Evolutionary conservation across 352 stramenopile species (phyloP), one percentile per base, ranked within the genome.

Genomic region (Pythium chondricola): DNA sequence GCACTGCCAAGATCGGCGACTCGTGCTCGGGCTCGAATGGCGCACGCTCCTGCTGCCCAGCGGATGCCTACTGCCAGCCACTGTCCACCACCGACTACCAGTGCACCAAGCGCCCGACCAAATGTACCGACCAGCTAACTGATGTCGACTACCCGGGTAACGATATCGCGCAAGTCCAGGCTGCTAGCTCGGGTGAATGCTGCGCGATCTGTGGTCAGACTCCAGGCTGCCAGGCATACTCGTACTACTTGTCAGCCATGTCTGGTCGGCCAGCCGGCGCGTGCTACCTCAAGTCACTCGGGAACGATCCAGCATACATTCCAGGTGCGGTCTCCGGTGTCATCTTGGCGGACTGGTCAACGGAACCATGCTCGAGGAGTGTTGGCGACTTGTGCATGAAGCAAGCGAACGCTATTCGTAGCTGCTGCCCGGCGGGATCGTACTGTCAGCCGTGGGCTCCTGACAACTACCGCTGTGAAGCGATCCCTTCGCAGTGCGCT

Each of bases 131-230:
- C 21, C 64, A 77, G 35, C 43, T 61, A 27, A 65, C 55, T 16
- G 54, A 76, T 53, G 54, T 55, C 31, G 61, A 71, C 36, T 61
- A 67, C 27, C 62, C 52, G 21, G 61, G 63, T 21, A 57, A 55
- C 25, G 64, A 81, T 39, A 60, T 80, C 21, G 54, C 62, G 43
- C 58, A 51, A 5, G 39, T 75, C 14, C 67, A 71, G 41, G 54
- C 49, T 4, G 40, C 64, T 13, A 43, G 60, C 17, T 60, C 65
- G 27, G 43, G 25, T 11, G 53, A 68, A 7, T 80, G 66, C 48
- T 74, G 69, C 32, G 41, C 16, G 4, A 16, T 35, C 6, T 48
- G 41, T 25, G 10, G 10, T 16, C 31, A 36, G n/a, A 74, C 61
- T 16, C 25, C 33, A 14, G 65, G 59, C 18, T 73, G 68, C 37